Base-by-base conservation (phyloP, 139 green algal species). In the Edaphochlamys debaryana region DNA sequence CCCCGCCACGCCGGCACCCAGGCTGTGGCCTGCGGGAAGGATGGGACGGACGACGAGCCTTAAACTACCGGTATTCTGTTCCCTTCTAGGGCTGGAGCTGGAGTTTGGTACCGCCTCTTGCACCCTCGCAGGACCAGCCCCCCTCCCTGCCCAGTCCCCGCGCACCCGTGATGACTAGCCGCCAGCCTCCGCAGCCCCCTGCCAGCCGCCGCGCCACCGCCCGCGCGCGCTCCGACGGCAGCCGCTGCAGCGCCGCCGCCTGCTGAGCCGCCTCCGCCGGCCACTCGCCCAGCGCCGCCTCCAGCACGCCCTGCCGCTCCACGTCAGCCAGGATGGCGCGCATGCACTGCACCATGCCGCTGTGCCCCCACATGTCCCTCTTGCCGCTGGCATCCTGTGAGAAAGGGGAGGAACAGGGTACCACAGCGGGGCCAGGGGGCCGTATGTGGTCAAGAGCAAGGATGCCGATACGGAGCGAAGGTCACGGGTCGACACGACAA, bases 291-390 rank as follows among this genome's bases (percentile, higher is more conserved):
- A 76, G 32, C 66, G 29, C 48, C 66, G 66, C 78, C 78, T 34
- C 23, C 64, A 84, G 64, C 25, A 84, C 50, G 66, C 78, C 78
- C 48, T 77, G 48, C 66, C 36, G 5, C 50, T 68, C 48, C 29
- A 84, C 27, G 48, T 84, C 66, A 29, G 58, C 25, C 36, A 72
- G 52, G 42, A 87, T 84, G 63, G 86, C 86, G 17, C 45, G 52
- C 2, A 81, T 80, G 64, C 62, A 76, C 22, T 64, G 36, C 32
- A 90, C 50, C 34, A 90, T 87, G 56, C 86, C 86, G 7, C 69
- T 50, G 56, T 90, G 86, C 17, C 75, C 86, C 72, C 75, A 90
- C 77, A 85, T 37, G 20, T 41, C 38, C 22, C 72, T 42, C 20
- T n/a, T 29, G 19, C 67, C 60, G 0, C 27, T 4, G 5, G 11